Conservation (phyloP, 23 red algal genomes). For the Agarophyton chilense region DNA sequence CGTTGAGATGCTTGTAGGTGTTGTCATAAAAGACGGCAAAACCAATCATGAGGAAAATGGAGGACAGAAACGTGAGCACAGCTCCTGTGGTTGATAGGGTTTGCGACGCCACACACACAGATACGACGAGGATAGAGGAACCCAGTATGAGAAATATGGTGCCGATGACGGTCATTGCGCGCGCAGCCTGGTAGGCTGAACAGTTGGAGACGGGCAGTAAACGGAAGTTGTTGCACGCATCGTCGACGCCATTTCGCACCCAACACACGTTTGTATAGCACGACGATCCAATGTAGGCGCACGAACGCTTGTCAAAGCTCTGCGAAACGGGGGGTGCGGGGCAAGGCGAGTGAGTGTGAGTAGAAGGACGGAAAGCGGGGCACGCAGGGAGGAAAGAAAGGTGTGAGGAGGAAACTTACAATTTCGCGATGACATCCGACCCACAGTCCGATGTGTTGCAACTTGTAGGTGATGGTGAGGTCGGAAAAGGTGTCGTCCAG, state of each 20-base stretch:
- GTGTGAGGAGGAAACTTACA: neutral
- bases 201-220: constrained; percentile 53
- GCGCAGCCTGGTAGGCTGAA: constrained; percentile 63
- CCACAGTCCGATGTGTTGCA: constrained; percentile 67
- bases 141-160: constrained; percentile 67
- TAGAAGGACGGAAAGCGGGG: too few species aligned
- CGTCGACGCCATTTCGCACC: constrained; percentile 49
- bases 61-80: constrained; percentile 28
- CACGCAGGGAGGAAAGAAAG: neutral
- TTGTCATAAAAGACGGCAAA: constrained; percentile 70
- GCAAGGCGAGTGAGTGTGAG: neutral
- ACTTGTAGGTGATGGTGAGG: constrained; percentile 47
- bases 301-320: constrained; percentile 44
- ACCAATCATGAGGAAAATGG: constrained; percentile 67
- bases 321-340: neutral
- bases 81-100: constrained; percentile 28
- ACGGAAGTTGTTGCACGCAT: constrained; percentile 43
- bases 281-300: constrained; percentile 68
- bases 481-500: constrained; percentile 30
- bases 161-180: constrained; percentile 68
- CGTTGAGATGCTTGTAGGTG: constrained; percentile 22
- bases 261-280: constrained; percentile 76
- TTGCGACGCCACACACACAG: constrained; percentile 33
- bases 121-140: constrained; percentile 52
- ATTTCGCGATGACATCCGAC: constrained; percentile 66